Evolutionary conservation across 257 asterid genomes (phyloP).

Genomic region (Primulina huaijiensis): DNA sequence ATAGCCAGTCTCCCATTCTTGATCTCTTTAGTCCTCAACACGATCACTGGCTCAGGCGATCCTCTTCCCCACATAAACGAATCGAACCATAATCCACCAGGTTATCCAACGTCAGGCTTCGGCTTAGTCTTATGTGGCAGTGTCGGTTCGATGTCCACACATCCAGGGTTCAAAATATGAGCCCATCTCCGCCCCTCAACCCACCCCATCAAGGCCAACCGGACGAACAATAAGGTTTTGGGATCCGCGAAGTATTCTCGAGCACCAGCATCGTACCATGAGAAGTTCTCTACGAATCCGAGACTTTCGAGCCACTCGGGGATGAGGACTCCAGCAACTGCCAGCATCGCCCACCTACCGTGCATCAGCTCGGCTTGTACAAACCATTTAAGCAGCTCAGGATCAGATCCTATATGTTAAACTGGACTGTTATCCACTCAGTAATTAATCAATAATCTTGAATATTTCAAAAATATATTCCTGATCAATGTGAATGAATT

Average conservation of each 20-base stretch:
- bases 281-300: conserved; percentile 66
- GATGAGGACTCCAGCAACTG: conserved; percentile 71
- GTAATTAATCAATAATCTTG: background rate
- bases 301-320: conserved; percentile 79
- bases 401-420: conserved; percentile 59
- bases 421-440: background rate
- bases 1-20: conserved; percentile 87
- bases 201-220: conserved; percentile 79
- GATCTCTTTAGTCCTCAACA: conserved; percentile 80
- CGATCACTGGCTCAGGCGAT: conserved; percentile 85
- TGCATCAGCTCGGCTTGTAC: conserved; percentile 89
- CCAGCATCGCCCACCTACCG: conserved; percentile 87
- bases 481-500: background rate
- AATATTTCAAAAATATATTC: background rate
- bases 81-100: conserved; percentile 86
- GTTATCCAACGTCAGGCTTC: conserved; percentile 77
- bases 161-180: conserved; percentile 69
- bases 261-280: conserved; percentile 78
- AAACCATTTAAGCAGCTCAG: conserved; percentile 72
- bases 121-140: conserved; percentile 62
- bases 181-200: conserved; percentile 94
- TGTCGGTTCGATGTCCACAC: conserved; percentile 65
- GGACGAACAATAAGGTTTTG: conserved; percentile 56
- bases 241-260: conserved; percentile 73
- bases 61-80: conserved; percentile 91